Percentiles rank a stretch among this genome's conserved stretches.
These are phyloP conservation scores for Caloboletus inedulis DNA, from an alignment of 1,284 basidiomycete genomes.

Conservation along the genomic window DNA sequence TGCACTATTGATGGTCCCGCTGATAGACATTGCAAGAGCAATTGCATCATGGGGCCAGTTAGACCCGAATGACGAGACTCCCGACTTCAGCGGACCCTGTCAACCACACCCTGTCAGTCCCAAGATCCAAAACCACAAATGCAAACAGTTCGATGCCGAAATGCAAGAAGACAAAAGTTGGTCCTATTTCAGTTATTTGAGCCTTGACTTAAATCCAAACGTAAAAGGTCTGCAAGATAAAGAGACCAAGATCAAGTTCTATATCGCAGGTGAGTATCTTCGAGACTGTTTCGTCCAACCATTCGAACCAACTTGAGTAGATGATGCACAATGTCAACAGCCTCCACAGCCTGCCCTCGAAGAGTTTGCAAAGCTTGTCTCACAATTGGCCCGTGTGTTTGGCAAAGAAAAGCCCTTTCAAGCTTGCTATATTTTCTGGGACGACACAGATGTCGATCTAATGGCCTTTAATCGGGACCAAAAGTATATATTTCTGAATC, in stretches of 20 bases:
- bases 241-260: slow-evolving; percentile 6
- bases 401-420: not conserved
- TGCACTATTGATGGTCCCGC: not conserved
- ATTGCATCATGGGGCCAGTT: not conserved
- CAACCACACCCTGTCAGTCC: not conserved
- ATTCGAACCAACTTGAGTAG: not conserved
- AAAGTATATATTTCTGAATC: slow-evolving; percentile 21
- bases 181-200: not conserved
- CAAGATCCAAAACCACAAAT: slow-evolving; percentile 1
- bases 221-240: not conserved
- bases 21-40: slow-evolving; percentile 1
- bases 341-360: not conserved
- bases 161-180: slow-evolving; percentile 2
- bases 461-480: slow-evolving; percentile 28
- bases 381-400: slow-evolving; percentile 10
- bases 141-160: slow-evolving; percentile 6
- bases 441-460: slow-evolving; percentile 18
- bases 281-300: too few relatives aligned
- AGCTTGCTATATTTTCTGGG: slow-evolving; percentile 24
- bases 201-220: not conserved
- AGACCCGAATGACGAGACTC: not conserved
- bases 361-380: slow-evolving; percentile 7
- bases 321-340: not conserved
- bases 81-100: not conserved
- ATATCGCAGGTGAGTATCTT: slow-evolving; percentile 12